These are phyloP conservation scores for Hsuehochloa calcarea DNA, from an alignment of 176 grass and related monocot genomes.

Conservation along the genomic window DNA sequence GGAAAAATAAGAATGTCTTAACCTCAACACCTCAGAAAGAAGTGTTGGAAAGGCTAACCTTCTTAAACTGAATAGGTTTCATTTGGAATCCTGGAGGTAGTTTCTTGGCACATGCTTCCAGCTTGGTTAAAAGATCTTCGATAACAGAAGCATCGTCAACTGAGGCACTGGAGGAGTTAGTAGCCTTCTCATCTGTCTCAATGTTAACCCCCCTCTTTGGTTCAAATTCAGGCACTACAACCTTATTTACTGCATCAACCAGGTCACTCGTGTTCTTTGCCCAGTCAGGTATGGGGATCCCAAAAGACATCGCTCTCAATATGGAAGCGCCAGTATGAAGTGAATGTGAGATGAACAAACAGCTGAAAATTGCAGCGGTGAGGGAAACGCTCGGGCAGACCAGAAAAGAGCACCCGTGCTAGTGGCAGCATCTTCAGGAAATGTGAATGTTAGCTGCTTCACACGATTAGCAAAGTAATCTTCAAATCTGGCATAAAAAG, in stretches of 20 bases:
- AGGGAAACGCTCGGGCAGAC: slow-evolving; percentile 84
- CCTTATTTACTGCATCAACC: slow-evolving; percentile 48
- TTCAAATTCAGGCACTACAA: slow-evolving; percentile 58
- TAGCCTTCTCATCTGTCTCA: slow-evolving; percentile 62
- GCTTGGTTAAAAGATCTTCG: slow-evolving; percentile 59
- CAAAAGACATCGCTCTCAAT: slow-evolving; percentile 66
- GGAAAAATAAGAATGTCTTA: not conserved
- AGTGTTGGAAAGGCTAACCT: slow-evolving; percentile 40
- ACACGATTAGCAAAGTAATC: slow-evolving; percentile 74
- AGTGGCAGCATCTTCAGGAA: slow-evolving; percentile 72
- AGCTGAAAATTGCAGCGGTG: slow-evolving; percentile 57
- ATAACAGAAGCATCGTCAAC: slow-evolving; percentile 57
- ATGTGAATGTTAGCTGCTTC: slow-evolving; percentile 78
- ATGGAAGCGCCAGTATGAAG: slow-evolving; percentile 67
- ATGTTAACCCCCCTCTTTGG: slow-evolving; percentile 55
- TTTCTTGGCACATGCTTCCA: slow-evolving; percentile 64
- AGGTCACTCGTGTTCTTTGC: slow-evolving; percentile 44
- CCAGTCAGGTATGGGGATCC: slow-evolving; percentile 65
- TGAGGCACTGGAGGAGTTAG: slow-evolving; percentile 47
- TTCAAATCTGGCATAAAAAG: slow-evolving; percentile 56
- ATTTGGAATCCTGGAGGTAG: slow-evolving; percentile 58
- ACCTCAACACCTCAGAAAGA: not conserved
- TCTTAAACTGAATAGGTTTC: slow-evolving; percentile 72
- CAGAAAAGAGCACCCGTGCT: slow-evolving; percentile 72
- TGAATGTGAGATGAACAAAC: slow-evolving; percentile 56